phyloP scores from a whole-genome alignment of 1,139 yeast genomes.

The Scheffersomyces illinoinensis region DNA sequence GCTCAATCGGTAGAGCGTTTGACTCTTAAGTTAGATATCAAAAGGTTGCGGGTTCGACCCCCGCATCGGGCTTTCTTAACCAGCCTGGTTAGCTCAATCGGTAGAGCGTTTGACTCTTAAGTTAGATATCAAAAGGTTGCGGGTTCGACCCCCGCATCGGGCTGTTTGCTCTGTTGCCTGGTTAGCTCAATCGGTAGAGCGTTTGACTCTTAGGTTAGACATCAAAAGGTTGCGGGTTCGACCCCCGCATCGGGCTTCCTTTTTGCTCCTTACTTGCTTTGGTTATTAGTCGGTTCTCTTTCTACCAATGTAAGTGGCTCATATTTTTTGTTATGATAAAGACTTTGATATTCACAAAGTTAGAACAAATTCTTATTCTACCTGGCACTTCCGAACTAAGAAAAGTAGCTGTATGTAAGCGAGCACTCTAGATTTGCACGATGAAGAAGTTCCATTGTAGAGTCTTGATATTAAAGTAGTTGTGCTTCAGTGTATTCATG shows the following conservation, averaged over 20 bases:
- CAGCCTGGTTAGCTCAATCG: slow-evolving; percentile 16
- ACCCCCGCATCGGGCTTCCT: slow-evolving; percentile 38
- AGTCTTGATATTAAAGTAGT: too few species aligned
- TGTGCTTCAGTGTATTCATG: too few species aligned
- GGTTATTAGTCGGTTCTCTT: too few species aligned
- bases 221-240: slow-evolving; percentile 55
- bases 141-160: slow-evolving; percentile 54
- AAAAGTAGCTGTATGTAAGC: too few species aligned
- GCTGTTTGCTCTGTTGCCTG: slow-evolving; percentile 24
- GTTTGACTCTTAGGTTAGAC: slow-evolving; percentile 23
- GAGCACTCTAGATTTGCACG: too few species aligned
- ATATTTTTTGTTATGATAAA: too few species aligned
- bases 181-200: slow-evolving; percentile 32
- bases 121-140: slow-evolving; percentile 41
- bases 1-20: slow-evolving; percentile 51
- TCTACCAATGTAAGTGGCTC: too few species aligned
- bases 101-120: slow-evolving; percentile 16
- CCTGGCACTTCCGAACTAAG: too few species aligned
- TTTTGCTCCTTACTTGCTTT: too few species aligned
- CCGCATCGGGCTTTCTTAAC: slow-evolving; percentile 16
- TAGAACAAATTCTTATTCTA: too few species aligned
- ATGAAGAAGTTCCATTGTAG: too few species aligned
- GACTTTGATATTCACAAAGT: too few species aligned
- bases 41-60: slow-evolving; percentile 25
- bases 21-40: slow-evolving; percentile 32